These are phyloP conservation scores for Stygiomarasmius scandens DNA, from an alignment of 1,284 basidiomycete genomes.

Conservation along the genomic window DNA sequence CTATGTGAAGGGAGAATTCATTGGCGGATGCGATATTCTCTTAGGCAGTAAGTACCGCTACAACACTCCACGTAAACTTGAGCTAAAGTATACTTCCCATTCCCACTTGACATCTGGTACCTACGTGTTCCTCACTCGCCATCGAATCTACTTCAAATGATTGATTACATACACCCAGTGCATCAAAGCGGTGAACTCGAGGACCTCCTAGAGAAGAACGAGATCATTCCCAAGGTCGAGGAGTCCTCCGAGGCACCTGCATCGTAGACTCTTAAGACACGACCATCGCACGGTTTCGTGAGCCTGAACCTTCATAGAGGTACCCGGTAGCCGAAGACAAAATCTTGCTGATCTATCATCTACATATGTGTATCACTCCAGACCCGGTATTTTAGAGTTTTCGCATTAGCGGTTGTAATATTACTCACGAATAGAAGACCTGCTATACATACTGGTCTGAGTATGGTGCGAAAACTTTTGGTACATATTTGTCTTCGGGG, in stretches of 20 bases:
- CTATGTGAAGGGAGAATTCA: slow-evolving; percentile 93
- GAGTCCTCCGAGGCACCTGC: background rate
- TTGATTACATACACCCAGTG: slow-evolving; percentile 54
- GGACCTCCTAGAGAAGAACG: slow-evolving; percentile 74
- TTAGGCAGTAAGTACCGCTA: slow-evolving; percentile 78
- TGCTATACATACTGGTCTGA: no score
- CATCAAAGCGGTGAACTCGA: slow-evolving; percentile 96
- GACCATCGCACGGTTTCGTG: background rate
- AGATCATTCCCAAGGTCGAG: slow-evolving; percentile 52
- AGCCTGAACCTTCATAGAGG: no score
- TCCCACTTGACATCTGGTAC: slow-evolving; percentile 11
- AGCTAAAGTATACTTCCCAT: no score
- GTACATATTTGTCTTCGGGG: no score
- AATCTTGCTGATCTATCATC: no score
- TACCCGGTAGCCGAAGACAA: no score
- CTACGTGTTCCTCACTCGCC: background rate
- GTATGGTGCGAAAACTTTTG: no score
- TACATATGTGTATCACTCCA: no score
- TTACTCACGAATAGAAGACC: background rate
- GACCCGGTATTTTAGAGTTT: background rate
- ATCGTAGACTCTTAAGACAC: background rate
- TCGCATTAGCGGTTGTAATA: background rate
- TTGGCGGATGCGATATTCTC: slow-evolving; percentile 96
- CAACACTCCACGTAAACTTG: no score
- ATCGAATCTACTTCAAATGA: no score